Evolutionary conservation across 2,329 filamentous ascomycete species (phyloP), one percentile per base, ranked within the genome.

Genomic region (Calonectria honghensis): DNA sequence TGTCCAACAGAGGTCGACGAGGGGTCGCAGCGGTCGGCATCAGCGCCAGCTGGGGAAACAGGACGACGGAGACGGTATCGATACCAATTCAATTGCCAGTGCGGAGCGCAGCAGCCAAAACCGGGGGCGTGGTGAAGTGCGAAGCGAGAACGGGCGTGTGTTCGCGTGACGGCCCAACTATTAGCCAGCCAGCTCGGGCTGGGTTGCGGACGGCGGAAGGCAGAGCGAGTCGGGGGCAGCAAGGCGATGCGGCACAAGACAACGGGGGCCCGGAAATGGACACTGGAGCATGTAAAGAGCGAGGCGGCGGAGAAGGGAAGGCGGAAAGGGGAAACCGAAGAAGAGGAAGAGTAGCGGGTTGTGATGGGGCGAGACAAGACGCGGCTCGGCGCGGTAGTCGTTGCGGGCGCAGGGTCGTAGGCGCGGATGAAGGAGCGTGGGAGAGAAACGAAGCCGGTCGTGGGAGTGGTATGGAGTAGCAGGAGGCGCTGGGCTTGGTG

Each of bases 21-120:
- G 78, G 77, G 81, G 80, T 78, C 76, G 79, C 79, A 79, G 79
- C 78, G 84, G 81, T 83, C 84, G 83, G 84, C 84, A 85, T 85
- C 84, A 85, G 84, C 83, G 80, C 79, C 80, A 78, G 79, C 78
- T 76, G 78, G 70, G 66, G 59, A 50, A 76, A 63, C 57, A 41
- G 35, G 70, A 68, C 73, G 73, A 73, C 68, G 73, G 72, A 72
- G 76, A 72, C 63, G 67, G 41, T 75, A 76, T 77, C 68, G 75
- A 77, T 75, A 75, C 75, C 82, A 84, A 84, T 84, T 83, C 82
- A 75, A 67, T 71, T 69, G 57, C 73, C 68, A 75, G 68, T 73
- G 69, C 18, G 74, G 74, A 66, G 82, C 77, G 80, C 72, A 73
- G 51, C 54, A 74, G 39, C 59, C 72, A 71, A 66, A 66, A 61